phyloP scores from a whole-genome alignment of 2,329 filamentous ascomycete species.

The Phoma herbarum region DNA sequence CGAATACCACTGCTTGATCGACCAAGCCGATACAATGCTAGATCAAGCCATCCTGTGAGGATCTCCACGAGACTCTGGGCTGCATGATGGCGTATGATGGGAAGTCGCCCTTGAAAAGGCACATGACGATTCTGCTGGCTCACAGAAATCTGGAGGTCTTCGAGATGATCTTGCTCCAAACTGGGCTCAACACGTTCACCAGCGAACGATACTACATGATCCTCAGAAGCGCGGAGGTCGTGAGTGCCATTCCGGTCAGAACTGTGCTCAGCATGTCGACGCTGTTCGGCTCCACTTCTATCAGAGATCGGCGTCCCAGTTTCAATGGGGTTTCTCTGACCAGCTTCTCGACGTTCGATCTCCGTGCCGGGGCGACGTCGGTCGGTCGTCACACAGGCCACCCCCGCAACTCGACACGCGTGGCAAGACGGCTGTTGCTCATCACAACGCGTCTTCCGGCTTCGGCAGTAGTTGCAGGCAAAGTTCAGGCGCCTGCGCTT shows the following conservation, averaged over 20 bases:
- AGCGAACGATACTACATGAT: neutral
- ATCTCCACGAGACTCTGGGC: neutral
- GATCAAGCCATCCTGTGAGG: neutral
- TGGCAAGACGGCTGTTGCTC: neutral
- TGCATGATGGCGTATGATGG: neutral
- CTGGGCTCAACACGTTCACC: neutral
- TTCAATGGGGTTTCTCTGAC: neutral
- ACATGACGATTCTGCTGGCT: neutral
- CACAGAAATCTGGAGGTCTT: neutral
- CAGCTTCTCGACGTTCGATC: neutral
- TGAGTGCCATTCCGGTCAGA: neutral
- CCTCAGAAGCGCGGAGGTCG: neutral
- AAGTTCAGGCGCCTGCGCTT: neutral
- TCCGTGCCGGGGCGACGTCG: neutral
- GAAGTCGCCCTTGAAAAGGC: neutral
- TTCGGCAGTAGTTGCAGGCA: neutral
- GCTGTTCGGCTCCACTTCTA: neutral
- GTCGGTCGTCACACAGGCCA: neutral
- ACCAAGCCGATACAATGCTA: neutral
- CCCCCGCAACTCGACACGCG: neutral
- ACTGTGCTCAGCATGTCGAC: neutral
- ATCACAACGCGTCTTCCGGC: neutral
- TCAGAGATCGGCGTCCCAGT: neutral
- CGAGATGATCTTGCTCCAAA: neutral
- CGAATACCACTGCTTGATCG: neutral